Base-by-base conservation (phyloP, 1,284 basidiomycete species). In the Pisolithus thermaeus region DNA sequence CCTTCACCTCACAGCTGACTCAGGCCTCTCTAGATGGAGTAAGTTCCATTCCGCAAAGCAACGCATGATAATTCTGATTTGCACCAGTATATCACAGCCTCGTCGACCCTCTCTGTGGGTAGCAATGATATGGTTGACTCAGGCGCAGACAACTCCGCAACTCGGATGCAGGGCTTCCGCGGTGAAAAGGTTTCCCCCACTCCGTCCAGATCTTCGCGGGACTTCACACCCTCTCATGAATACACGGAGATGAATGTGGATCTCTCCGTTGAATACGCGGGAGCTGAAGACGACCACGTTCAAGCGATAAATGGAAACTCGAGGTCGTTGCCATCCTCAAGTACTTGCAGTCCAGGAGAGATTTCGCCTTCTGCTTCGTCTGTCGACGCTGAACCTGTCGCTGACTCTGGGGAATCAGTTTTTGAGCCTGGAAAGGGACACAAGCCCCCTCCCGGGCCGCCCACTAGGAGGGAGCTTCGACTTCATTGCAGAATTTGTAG, bases 401-500 rank as follows among this genome's bases (percentile, higher is more conserved):
- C 4, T 48, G 30, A 32, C 11, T 11, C 28, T 30, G 30, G 12
- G 9, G 49, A 44, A 8, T 12, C 30, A 5, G 44, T 37, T 27
- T 16, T 8, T 9, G 42, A 52, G 11, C 16, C 25, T 36, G 36
- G n/a, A 32, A 32, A 32, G 9, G 30, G 5, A 32, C 22, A 27
- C 16, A 14, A 27, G 32, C 12, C 9, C 8, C 16, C 30, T 30
- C 40, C 25, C 16, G 30, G 30, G 11, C 30, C 4, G 3, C 16
- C 2, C 14, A 16, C 47, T 3, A 12, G 38, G 14, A 35, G 47
- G 8, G 41, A 30, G 11, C 22, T 12, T 35, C 59, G 63, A 0
- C 58, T 79, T 27, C 72, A 76, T 32, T 80, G 79, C 55, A 68
- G 76, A 18, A 60, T 70, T 6, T 80, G 78, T 55, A 62, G 64